Evolutionary conservation across 2,329 filamentous ascomycete genomes (phyloP).

Genomic region (Botryosphaeria dothidea): DNA sequence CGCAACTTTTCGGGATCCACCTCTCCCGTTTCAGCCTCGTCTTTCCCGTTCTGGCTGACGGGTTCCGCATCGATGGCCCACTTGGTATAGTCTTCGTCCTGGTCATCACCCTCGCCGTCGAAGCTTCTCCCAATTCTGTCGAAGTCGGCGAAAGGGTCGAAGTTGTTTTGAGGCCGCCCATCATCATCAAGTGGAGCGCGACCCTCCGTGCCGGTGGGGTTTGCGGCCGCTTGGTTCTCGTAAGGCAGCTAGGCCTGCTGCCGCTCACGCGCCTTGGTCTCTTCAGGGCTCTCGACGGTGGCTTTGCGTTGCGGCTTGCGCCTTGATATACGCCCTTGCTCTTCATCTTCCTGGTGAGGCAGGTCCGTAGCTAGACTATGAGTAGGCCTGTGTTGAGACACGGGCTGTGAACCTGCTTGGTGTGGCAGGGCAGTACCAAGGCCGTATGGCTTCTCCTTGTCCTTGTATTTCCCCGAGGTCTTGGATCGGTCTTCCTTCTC

Average conservation of each 20-base stretch:
- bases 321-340: not conserved
- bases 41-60: not conserved
- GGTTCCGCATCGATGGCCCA: constrained; percentile 18
- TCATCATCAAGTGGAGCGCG: not conserved
- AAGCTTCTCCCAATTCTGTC: not conserved
- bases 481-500: not conserved
- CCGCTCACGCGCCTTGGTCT: not conserved
- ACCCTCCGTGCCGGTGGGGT: not conserved
- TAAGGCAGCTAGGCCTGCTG: not conserved
- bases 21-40: not conserved
- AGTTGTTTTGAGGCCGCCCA: not conserved
- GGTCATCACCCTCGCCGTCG: not conserved
- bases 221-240: not conserved
- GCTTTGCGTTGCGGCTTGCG: not conserved
- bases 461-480: not conserved
- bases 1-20: constrained; percentile 8
- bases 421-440: not conserved
- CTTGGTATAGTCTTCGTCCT: not conserved
- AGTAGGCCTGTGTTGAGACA: not conserved
- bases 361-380: not conserved
- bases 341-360: not conserved
- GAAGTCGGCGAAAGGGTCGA: not conserved
- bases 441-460: not conserved
- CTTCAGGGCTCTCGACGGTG: not conserved
- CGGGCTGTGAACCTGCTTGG: not conserved